These are phyloP conservation scores for Pyricularia grisea DNA, from an alignment of 2,329 filamentous ascomycete genomes.

Conservation along the genomic window DNA sequence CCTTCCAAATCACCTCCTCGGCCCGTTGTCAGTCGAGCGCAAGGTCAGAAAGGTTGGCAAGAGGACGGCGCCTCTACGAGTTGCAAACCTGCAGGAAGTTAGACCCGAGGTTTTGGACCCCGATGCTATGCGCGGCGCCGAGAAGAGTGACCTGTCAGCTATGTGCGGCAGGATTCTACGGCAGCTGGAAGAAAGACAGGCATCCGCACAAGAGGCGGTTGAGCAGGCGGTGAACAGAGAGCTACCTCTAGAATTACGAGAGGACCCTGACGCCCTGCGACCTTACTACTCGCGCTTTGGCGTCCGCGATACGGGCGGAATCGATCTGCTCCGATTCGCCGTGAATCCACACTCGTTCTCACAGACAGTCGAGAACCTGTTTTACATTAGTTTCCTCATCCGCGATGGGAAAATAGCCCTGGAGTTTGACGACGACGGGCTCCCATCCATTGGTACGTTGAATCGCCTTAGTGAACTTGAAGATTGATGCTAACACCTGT, in stretches of 20 bases:
- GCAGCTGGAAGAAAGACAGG: constrained; percentile 43
- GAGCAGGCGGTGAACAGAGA: constrained; percentile 27
- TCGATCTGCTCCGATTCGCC: constrained; percentile 77
- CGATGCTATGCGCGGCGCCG: constrained; percentile 59
- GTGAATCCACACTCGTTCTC: constrained; percentile 86
- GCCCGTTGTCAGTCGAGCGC: constrained; percentile 83
- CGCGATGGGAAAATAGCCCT: constrained; percentile 73
- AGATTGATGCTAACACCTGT: neutral
- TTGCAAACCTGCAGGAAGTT: constrained; percentile 59
- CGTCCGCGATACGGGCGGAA: constrained; percentile 58
- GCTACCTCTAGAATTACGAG: constrained; percentile 28
- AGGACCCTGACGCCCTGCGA: constrained; percentile 24
- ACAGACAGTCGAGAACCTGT: constrained; percentile 93
- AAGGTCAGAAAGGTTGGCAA: constrained; percentile 62
- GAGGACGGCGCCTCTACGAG: constrained; percentile 60
- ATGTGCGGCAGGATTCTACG: constrained; percentile 64
- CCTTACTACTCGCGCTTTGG: constrained; percentile 53
- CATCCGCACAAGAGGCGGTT: constrained; percentile 27
- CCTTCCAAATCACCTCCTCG: constrained; percentile 75
- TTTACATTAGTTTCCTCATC: constrained; percentile 92
- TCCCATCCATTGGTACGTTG: constrained; percentile 72
- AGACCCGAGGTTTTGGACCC: constrained; percentile 69
- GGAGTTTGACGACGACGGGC: constrained; percentile 58
- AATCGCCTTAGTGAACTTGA: neutral
- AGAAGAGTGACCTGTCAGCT: constrained; percentile 68